Evolutionary conservation across 352 stramenopile species (phyloP).

Genomic region (Globisporangium recalcitrans): DNA sequence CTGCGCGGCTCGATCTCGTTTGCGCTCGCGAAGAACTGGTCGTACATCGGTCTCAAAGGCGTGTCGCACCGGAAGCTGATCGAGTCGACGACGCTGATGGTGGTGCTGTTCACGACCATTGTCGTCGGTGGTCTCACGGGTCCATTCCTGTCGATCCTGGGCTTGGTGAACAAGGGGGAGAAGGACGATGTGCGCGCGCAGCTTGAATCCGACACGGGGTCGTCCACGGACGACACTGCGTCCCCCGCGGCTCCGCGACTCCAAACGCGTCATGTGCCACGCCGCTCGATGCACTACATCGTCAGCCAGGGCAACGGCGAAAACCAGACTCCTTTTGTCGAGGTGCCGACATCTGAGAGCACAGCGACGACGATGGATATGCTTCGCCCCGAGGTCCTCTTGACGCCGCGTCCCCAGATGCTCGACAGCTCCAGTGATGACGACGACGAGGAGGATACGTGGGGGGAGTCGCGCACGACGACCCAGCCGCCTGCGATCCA

Average conservation of each 20-base stretch:
- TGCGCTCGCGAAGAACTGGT: conserved; percentile 84
- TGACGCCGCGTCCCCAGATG: conserved; percentile 70
- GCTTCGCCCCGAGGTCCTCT: conserved; percentile 31
- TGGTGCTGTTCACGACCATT: conserved; percentile 85
- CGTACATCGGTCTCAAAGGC: conserved; percentile 63
- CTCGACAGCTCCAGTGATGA: conserved; percentile 51
- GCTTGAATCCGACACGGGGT: conserved; percentile 32
- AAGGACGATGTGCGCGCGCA: conserved; percentile 21
- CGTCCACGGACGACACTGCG: conserved; percentile 20
- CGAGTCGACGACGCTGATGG: conserved; percentile 83
- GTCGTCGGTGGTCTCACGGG: conserved; percentile 73
- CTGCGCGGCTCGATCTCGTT: conserved; percentile 93
- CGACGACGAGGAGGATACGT: conserved; percentile 26
- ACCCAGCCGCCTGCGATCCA: conserved; percentile 24
- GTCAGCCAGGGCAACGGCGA: conserved; percentile 28
- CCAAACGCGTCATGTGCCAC: conserved; percentile 27
- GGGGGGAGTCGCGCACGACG: background rate
- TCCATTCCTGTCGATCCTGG: conserved; percentile 53
- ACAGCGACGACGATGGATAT: conserved; percentile 18
- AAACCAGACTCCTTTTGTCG: conserved; percentile 14
- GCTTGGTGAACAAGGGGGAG: conserved; percentile 32
- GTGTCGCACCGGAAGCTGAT: conserved; percentile 74
- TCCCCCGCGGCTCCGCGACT: conserved; percentile 23
- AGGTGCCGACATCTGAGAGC: conserved; percentile 23
- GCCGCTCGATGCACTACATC: conserved; percentile 50